These are phyloP conservation scores for Leccinum pachyderme DNA, from an alignment of 1,284 basidiomycete species.

Conservation along the genomic window DNA sequence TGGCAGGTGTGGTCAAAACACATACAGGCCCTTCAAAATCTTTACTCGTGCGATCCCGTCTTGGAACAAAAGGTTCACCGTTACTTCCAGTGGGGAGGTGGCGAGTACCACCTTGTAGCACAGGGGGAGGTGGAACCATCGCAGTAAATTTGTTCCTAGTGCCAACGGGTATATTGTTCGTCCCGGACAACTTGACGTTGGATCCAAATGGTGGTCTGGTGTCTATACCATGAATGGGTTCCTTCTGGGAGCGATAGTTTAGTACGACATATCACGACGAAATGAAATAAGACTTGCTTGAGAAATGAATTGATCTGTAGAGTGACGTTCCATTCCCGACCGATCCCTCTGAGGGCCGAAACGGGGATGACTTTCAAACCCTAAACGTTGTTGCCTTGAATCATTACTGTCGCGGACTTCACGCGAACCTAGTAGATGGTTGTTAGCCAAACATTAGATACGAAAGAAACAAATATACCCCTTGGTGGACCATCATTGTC, in stretches of 20 bases:
- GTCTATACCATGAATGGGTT: constrained; percentile 20
- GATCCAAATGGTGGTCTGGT: constrained; percentile 17
- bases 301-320: constrained; percentile 16
- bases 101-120: background rate
- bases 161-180: constrained; percentile 34
- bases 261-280: background rate
- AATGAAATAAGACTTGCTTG: constrained; percentile 19
- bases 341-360: constrained; percentile 21
- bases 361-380: constrained; percentile 17
- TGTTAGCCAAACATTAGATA: background rate
- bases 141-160: constrained; percentile 24
- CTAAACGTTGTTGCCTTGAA: constrained; percentile 18
- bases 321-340: constrained; percentile 19
- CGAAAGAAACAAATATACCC: constrained; percentile 5
- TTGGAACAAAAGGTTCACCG: constrained; percentile 22
- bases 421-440: constrained; percentile 13
- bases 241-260: constrained; percentile 19
- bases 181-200: constrained; percentile 34
- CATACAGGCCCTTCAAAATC: constrained; percentile 26
- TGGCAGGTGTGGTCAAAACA: background rate
- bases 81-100: constrained; percentile 17
- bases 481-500: constrained; percentile 22
- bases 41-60: constrained; percentile 15
- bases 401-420: constrained; percentile 26
- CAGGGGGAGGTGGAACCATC: constrained; percentile 1